These are phyloP conservation scores for Botrytis deweyae DNA, from an alignment of 2,329 filamentous ascomycete species.

Conservation along the genomic window DNA sequence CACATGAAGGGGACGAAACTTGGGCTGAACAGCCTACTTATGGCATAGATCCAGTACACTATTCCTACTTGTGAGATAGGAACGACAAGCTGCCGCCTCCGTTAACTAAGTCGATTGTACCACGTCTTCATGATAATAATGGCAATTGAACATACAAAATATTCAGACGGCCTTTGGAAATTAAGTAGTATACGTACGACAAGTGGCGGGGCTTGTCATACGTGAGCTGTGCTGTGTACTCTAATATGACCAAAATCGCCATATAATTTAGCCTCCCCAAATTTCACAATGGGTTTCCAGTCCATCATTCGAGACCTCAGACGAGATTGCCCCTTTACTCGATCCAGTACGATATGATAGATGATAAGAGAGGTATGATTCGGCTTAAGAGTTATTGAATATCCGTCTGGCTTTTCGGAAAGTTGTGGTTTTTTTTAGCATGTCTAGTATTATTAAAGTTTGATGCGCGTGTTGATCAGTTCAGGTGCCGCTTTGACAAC, in stretches of 20 bases:
- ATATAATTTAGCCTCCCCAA: background rate
- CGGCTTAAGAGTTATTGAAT: background rate
- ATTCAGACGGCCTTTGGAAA: background rate
- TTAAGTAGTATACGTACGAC: background rate
- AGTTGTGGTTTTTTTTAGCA: background rate
- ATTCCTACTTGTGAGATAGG: background rate
- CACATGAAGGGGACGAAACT: background rate
- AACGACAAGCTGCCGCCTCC: background rate
- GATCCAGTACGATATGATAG: slow-evolving; percentile 3
- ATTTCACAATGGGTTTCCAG: background rate
- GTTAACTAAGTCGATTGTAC: background rate
- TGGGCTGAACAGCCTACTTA: background rate
- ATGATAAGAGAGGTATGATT: background rate
- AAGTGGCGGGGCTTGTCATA: background rate
- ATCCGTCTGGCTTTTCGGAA: background rate
- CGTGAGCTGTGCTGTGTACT: background rate
- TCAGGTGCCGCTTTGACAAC: background rate
- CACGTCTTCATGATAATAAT: background rate
- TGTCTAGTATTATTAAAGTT: background rate
- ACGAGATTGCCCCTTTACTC: background rate
- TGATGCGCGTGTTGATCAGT: background rate
- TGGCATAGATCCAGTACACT: background rate
- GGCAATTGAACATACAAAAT: background rate
- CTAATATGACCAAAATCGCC: background rate
- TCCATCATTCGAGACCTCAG: background rate